phyloP scores from a whole-genome alignment of 306 rosid genomes.

The Lathyrus aphaca region DNA sequence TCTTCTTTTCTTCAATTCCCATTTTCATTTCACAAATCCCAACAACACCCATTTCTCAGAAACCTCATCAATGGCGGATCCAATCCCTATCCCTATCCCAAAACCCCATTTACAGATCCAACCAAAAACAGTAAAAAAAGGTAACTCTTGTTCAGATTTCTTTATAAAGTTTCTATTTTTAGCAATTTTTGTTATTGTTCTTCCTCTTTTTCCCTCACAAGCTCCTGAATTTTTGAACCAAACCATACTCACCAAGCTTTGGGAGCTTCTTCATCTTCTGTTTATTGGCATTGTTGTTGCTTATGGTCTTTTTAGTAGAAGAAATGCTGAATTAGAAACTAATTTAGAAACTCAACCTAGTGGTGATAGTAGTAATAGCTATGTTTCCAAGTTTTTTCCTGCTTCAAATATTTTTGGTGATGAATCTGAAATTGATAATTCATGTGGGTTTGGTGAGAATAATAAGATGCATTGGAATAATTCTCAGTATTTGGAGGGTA shows the following conservation, averaged over 20 bases:
- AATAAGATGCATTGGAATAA: constrained; percentile 46
- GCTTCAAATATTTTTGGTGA: constrained; percentile 59
- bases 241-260: constrained; percentile 59
- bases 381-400: constrained; percentile 69
- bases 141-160: constrained; percentile 58
- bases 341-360: constrained; percentile 43
- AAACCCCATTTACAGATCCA: constrained; percentile 51
- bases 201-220: constrained; percentile 86
- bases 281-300: constrained; percentile 86
- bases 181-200: constrained; percentile 42
- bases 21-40: background rate
- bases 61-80: constrained; percentile 60
- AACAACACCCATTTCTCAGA: constrained; percentile 29
- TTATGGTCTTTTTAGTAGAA: constrained; percentile 75
- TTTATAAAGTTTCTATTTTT: constrained; percentile 61
- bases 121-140: constrained; percentile 46
- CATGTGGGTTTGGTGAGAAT: constrained; percentile 55
- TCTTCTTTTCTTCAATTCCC: constrained; percentile 49
- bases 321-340: constrained; percentile 59
- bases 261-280: constrained; percentile 84
- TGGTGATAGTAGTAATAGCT: constrained; percentile 44
- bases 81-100: constrained; percentile 55
- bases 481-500: constrained; percentile 50
- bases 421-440: constrained; percentile 51
- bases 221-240: constrained; percentile 81